Base-by-base conservation (phyloP, 164 flowering plant genomes). In the Pachysandra terminalis region DNA sequence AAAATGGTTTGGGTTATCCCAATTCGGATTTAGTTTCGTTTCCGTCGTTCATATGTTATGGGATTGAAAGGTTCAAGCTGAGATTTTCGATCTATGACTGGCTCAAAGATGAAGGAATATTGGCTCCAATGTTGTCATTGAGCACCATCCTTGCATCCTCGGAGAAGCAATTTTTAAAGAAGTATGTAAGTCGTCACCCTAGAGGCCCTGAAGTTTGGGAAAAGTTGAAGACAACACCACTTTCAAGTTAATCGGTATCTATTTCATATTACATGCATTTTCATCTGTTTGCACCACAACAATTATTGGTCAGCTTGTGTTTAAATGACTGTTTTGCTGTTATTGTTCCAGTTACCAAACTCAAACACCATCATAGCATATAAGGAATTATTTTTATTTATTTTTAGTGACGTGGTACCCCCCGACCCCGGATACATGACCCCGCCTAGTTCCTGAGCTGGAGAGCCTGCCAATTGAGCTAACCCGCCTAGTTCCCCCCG, bases 21-120 rank as follows among this genome's bases (percentile, higher is more conserved):
- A 19, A 84, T 45, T 77, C 85, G 9, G 56, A 76, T 72, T 45
- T 89, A 63, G 69, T 69, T n/a, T 21, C 49, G 40, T 87, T 81
- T 72, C 98, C 96, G 3, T 25, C 78, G 17, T 78, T 41, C 75
- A 51, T 93, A 45, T 37, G 59, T 35, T 90, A 82, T 63, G 73
- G 73, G 10, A 68, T 60, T 25, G 59, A 80, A 63, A 83, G 87
- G 59, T 78, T 85, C 65, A 82, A 75, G 72, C 82, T 81, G 23
- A 82, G 95, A 69, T 57, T 72, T 49, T 72, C 82, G 22, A 83
- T 87, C 86, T 85, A 88, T 69, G 68, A 74, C 22, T 93, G 95
- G 93, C 89, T 90, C 37, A 78, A 64, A 75, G 83, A 77, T 25
- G 71, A 79, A 62, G 86, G 83, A 26, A 51, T 19, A 32, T 88